Base-by-base conservation (phyloP, 176 grass and related monocot species). In the Tuctoria greenei region DNA sequence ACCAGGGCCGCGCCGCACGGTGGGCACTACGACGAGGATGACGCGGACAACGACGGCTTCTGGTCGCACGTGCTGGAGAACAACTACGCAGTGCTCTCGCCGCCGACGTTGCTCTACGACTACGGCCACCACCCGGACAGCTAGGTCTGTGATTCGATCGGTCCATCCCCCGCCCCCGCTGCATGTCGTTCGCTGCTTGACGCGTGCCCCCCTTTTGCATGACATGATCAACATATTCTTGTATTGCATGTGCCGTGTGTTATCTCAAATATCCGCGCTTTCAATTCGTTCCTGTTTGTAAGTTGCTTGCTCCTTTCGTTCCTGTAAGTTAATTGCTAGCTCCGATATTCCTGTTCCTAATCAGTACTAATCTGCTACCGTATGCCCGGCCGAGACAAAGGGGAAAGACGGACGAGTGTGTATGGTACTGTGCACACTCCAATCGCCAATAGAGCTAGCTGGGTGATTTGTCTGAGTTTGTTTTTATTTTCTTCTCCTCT, bases 61-160 rank as follows among this genome's bases (percentile, higher is more conserved):
- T 17, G 25, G 12, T 79, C 76, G 26, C 71, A 81, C 64, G 72
- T 89, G 71, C 81, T 93, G 65, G 80, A 87, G 47, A 86, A 51
- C 54, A 83, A 24, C 37, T 93, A 80, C 69, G 5, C 66, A 41
- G 72, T 78, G 56, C 71, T 81, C 79, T 89, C 90, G 21, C 83
- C 86, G 83, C 28, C 80, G 80, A 50, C 80, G 50, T 47, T 84
- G 55, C 44, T 84, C 81, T 83, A 66, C 43, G 90, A 93, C 79
- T 83, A 66, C 51, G 83, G 86, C 74, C 76, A 93, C 84, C 71
- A 75, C 81, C 81, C 74, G 46, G 56, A 79, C 75, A 25, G 21
- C 56, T 80, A 88, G 81, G 86, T 88, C 65, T 55, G 72, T 57
- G 50, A 79, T 28, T 63, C 67, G 23, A 78, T 36, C 79, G 7